phyloP scores from a whole-genome alignment of 2,329 filamentous ascomycete genomes.

The Pseudocercospora musae region DNA sequence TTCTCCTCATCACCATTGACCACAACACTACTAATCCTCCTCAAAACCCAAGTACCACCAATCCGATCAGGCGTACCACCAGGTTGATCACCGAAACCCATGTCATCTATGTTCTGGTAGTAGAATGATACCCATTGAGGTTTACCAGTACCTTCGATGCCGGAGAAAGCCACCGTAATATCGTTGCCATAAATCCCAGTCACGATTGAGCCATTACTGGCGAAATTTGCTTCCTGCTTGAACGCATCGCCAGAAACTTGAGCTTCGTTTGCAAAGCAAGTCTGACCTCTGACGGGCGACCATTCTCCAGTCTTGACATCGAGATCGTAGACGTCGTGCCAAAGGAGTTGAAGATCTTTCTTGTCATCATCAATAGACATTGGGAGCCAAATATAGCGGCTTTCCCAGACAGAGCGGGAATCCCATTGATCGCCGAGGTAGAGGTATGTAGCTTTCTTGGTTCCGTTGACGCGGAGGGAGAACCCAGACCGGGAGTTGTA shows the following conservation, averaged over 20 bases:
- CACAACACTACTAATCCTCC: slow-evolving; percentile 58
- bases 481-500: slow-evolving; percentile 60
- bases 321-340: slow-evolving; percentile 57
- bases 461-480: slow-evolving; percentile 49
- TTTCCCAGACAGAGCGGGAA: slow-evolving; percentile 55
- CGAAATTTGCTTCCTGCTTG: slow-evolving; percentile 56
- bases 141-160: slow-evolving; percentile 49
- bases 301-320: slow-evolving; percentile 52
- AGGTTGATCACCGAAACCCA: slow-evolving; percentile 56
- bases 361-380: slow-evolving; percentile 52
- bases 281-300: slow-evolving; percentile 46
- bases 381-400: slow-evolving; percentile 57
- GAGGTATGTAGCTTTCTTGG: slow-evolving; percentile 41
- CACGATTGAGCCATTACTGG: slow-evolving; percentile 45
- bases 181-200: slow-evolving; percentile 56
- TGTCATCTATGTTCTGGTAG: slow-evolving; percentile 60
- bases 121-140: slow-evolving; percentile 59
- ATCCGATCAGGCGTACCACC: slow-evolving; percentile 59
- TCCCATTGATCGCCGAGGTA: slow-evolving; percentile 69
- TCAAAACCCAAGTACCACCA: slow-evolving; percentile 57
- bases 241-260: slow-evolving; percentile 48
- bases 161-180: slow-evolving; percentile 52
- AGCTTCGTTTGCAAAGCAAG: slow-evolving; percentile 49
- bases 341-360: slow-evolving; percentile 50
- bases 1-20: slow-evolving; percentile 53